Conservation (phyloP, 495 filamentous ascomycete genomes). For the Barbatosphaeria neglecta region DNA sequence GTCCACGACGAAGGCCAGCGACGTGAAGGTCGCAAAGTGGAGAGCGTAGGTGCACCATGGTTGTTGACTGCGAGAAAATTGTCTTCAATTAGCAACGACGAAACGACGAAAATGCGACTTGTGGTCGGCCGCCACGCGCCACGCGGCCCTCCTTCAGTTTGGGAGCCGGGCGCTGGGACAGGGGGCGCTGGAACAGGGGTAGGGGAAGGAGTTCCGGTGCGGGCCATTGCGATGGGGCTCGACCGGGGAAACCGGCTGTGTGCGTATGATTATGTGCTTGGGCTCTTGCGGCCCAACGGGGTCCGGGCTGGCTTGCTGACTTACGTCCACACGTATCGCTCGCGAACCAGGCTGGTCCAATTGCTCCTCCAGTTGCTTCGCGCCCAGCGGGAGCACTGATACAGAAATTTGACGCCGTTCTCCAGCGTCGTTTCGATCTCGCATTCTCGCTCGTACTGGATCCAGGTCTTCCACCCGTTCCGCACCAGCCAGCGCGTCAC, state of each 20-base stretch:
- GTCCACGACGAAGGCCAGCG: slow-evolving; percentile 55
- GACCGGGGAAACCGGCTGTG: background rate
- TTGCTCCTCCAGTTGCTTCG: slow-evolving; percentile 77
- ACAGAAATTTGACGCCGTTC: slow-evolving; percentile 59
- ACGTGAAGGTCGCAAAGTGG: slow-evolving; percentile 61
- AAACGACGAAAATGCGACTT: no score
- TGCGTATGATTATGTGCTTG: background rate
- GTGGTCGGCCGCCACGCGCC: no score
- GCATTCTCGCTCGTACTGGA: slow-evolving; percentile 63
- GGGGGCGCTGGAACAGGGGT: background rate
- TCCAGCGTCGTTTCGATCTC: slow-evolving; percentile 69
- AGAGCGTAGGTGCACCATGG: slow-evolving; percentile 69
- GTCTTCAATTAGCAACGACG: background rate
- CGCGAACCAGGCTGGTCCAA: slow-evolving; percentile 60
- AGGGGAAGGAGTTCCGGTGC: no score
- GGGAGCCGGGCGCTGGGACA: background rate
- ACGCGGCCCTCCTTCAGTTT: no score
- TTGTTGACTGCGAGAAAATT: slow-evolving; percentile 39
- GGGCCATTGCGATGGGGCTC: slow-evolving; percentile 1
- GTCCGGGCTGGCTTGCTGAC: slow-evolving; percentile 16
- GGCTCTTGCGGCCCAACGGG: background rate
- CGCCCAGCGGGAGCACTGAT: slow-evolving; percentile 72
- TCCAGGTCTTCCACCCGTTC: slow-evolving; percentile 63
- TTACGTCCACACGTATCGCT: slow-evolving; percentile 58
- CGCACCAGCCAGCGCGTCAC: slow-evolving; percentile 71